Evolutionary conservation across 768 basidiomycete species (phyloP).

Genomic region (Amanita rimosa): DNA sequence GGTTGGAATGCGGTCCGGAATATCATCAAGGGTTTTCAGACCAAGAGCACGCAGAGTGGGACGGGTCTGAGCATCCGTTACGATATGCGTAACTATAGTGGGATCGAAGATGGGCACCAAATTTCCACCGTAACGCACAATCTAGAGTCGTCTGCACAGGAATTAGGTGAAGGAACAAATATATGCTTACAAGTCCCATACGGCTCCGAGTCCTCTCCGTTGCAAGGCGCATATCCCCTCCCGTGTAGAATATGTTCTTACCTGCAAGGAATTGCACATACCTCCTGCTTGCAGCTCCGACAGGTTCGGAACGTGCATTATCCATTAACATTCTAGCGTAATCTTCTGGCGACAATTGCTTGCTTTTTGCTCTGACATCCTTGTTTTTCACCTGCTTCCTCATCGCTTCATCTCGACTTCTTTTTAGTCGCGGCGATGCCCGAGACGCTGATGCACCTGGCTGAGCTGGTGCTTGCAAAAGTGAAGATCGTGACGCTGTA

Average conservation of each 20-base stretch:
- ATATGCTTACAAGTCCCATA: constrained; percentile 48
- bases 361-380: constrained; percentile 27
- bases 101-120: constrained; percentile 50
- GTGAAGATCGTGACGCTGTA: background rate
- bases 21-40: constrained; percentile 36
- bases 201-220: constrained; percentile 37
- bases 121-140: constrained; percentile 51
- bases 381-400: constrained; percentile 10
- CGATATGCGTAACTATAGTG: constrained; percentile 50
- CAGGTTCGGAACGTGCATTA: constrained; percentile 11
- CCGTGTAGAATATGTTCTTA: constrained; percentile 45
- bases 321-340: constrained; percentile 40
- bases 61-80: constrained; percentile 31
- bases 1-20: constrained; percentile 55
- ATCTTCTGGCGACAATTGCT: constrained; percentile 35
- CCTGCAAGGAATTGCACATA: constrained; percentile 28
- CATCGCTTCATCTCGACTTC: background rate
- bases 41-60: constrained; percentile 32
- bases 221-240: constrained; percentile 46
- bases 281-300: constrained; percentile 5
- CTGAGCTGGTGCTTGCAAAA: constrained; percentile 10
- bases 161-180: constrained; percentile 1
- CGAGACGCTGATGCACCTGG: constrained; percentile 1
- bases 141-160: constrained; percentile 24
- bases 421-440: background rate